phyloP scores from a whole-genome alignment of 352 stramenopile species.

The Phytophthora parvispora region DNA sequence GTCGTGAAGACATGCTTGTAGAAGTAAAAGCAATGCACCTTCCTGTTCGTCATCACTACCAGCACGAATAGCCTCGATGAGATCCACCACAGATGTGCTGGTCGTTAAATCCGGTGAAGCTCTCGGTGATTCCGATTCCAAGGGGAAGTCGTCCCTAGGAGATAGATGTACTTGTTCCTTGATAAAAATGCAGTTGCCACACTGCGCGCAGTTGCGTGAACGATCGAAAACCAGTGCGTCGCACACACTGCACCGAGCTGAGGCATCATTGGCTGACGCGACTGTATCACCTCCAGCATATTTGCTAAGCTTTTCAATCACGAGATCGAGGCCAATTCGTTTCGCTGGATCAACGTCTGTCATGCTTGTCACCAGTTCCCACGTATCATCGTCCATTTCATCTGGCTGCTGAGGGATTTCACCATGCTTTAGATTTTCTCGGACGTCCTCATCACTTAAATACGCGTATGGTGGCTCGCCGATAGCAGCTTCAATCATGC shows the following conservation, averaged over 20 bases:
- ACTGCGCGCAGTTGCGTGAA: no score
- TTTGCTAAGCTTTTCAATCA: no score
- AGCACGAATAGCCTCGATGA: not conserved
- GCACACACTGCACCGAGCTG: no score
- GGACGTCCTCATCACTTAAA: not conserved
- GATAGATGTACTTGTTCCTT: not conserved
- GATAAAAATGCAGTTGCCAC: no score
- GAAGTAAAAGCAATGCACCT: not conserved
- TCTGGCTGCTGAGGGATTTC: not conserved
- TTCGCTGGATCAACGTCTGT: not conserved
- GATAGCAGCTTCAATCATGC: no score
- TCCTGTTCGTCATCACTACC: constrained; percentile 1
- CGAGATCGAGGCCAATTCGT: no score
- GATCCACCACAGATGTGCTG: not conserved
- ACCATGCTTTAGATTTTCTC: not conserved
- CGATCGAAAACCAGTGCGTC: no score
- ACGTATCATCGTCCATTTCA: not conserved
- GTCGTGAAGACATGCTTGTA: constrained; percentile 6
- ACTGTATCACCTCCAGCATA: no score
- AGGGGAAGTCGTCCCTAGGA: not conserved
- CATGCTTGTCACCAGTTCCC: not conserved
- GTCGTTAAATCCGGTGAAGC: not conserved
- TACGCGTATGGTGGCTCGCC: constrained; percentile 2
- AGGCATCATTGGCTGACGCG: no score
- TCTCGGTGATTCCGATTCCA: not conserved